Base-by-base conservation (phyloP, 1,139 yeast genomes). In the Geotrichum reessii region DNA sequence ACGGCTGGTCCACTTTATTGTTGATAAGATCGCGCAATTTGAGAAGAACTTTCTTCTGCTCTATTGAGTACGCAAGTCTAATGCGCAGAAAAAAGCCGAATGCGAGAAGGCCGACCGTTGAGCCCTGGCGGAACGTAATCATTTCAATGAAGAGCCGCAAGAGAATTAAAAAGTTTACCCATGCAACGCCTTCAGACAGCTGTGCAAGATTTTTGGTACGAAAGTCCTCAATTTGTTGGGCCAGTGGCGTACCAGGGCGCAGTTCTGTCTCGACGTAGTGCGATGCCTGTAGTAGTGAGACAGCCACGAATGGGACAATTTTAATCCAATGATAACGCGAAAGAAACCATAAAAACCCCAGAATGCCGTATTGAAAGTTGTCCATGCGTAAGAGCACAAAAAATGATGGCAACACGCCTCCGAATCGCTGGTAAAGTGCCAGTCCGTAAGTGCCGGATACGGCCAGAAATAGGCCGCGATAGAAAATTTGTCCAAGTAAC, bases 371-470 rank as follows among this genome's bases (percentile, higher is more conserved):
- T 66, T 85, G 88, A 61, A 82, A 78, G 65, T 85, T 86, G 66
- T 84, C 91, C 67, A 86, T 84, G n/a, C 76, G 77, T 61, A 79
- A 73, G 57, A 76, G 61, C 42, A 70, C 68, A 58, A 67, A 69
- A 54, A 73, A 62, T 63, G 71, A 65, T 1, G 74, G 74, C 7
- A 62, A 53, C 50, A 68, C 70, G 17, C 74, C 74, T 6, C 67
- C 68, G 33, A 72, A 63, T 55, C 66, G 71, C 64, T 89, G 92
- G 70, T 77, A 82, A 28, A 87, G 72, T 60, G 90, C 85, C 61
- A 90, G 79, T 12, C 86, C 86, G 73, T 91, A 91, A 21, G 95
- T 84, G 62, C 79, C 79, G 37, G 86, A 70, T 1, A 86, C 84
- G n/a, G 90, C 87, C 5, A 84, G 54, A 61, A 85, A 84, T 0